Percentiles rank a stretch among this genome's conserved stretches.
These are phyloP conservation scores for Brasenia schreberi DNA, from an alignment of 164 flowering plant species.

Conservation along the genomic window DNA sequence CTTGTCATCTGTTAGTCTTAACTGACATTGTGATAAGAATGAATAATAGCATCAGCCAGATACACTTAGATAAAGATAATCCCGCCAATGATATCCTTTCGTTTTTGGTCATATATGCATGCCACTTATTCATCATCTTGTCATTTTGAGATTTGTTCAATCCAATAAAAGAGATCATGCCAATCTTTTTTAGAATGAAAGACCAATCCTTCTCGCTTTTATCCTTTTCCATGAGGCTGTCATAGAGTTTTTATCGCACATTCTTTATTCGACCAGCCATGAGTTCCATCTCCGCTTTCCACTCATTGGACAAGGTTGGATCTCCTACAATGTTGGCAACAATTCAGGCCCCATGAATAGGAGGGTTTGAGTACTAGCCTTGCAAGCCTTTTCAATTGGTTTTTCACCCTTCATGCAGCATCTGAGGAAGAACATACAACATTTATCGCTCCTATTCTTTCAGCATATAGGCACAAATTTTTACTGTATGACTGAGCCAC, in stretches of 20 bases:
- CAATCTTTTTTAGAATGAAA: conserved; percentile 78
- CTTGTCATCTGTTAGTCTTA: too few species aligned
- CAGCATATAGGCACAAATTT: conserved; percentile 92
- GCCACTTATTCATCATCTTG: conserved; percentile 96
- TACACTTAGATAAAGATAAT: conserved; percentile 81
- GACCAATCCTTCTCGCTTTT: conserved; percentile 95
- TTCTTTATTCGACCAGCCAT: conserved; percentile 97
- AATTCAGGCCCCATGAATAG: conserved; percentile 87
- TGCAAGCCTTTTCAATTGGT: conserved; percentile 92
- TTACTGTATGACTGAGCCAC: conserved; percentile 97
- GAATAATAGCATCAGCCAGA: conserved; percentile 90
- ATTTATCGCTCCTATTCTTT: conserved; percentile 93
- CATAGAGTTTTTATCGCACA: conserved; percentile 77
- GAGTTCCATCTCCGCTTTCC: conserved; percentile 93
- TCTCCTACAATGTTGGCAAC: conserved; percentile 91
- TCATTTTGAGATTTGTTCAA: conserved; percentile 88
- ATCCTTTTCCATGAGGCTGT: conserved; percentile 61
- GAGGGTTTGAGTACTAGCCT: conserved; percentile 97
- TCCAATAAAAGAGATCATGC: conserved; percentile 98
- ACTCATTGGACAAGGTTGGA: conserved; percentile 64
- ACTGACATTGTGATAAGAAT: conserved; percentile 73
- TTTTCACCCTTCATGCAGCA: conserved; percentile 88
- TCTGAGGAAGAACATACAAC: conserved; percentile 82
- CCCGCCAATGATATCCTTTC: conserved; percentile 96
- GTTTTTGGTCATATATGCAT: conserved; percentile 98